Percentiles rank a stretch among this genome's conserved stretches.
Evolutionary conservation across 2,329 filamentous ascomycete genomes (phyloP).

Genomic region (Fusarium xylarioides): DNA sequence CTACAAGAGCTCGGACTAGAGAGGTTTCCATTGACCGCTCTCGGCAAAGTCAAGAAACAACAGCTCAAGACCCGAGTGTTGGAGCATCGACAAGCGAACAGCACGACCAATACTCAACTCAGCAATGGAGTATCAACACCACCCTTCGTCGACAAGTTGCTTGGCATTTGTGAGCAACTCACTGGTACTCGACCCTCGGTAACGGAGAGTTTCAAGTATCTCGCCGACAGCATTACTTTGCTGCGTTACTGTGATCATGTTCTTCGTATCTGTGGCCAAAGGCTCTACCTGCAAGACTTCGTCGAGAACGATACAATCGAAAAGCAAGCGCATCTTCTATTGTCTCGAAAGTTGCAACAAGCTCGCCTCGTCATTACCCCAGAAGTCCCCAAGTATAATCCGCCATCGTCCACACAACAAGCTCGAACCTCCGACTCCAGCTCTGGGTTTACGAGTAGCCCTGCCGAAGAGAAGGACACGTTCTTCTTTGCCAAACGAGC

Average conservation of each 20-base stretch:
- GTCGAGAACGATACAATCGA: conserved; percentile 44
- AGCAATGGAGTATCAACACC: neutral
- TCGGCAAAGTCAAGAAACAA: conserved; percentile 57
- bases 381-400: neutral
- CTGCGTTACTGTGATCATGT: conserved; percentile 50
- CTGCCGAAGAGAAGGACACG: neutral
- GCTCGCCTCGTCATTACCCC: conserved; percentile 15
- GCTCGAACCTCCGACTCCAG: neutral
- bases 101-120: neutral
- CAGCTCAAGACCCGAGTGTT: conserved; percentile 44
- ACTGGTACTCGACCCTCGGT: conserved; percentile 40
- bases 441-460: neutral
- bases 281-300: conserved; percentile 50
- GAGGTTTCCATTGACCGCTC: conserved; percentile 52
- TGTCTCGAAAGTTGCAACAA: conserved; percentile 33
- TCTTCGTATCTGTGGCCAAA: conserved; percentile 38
- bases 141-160: conserved; percentile 33
- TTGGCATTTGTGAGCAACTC: conserved; percentile 44
- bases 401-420: neutral
- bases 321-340: conserved; percentile 44
- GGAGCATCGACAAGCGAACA: conserved; percentile 10
- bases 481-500: conserved; percentile 18
- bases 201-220: conserved; percentile 41
- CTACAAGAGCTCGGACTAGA: conserved; percentile 52
- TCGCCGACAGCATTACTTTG: conserved; percentile 51